Evolutionary conservation across 2,329 filamentous ascomycete genomes (phyloP), one percentile per base, ranked within the genome.

Genomic region (Clonostachys solani): DNA sequence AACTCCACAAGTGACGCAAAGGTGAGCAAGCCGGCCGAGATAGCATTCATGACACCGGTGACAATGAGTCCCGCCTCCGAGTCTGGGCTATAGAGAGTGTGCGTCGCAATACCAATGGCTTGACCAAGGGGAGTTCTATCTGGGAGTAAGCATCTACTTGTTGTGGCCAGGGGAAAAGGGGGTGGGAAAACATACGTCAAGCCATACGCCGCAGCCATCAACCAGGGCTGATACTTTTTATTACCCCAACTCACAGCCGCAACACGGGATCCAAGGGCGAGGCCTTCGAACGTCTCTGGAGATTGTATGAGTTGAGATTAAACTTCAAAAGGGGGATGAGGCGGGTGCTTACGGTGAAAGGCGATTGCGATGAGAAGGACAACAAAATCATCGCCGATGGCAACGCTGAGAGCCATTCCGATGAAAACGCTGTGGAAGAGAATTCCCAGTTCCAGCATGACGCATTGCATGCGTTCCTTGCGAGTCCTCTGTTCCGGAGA

Each of bases 391-490:
- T 84, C 83, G 1, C 87, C 87, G 1, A 86, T 86, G 4, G 87
- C 84, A 8, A 92, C 87, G 33, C 85, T 89, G 40, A 92, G 75
- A 5, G 88, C 86, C 86, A 92, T 91, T 50, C 88, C 88, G 54
- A 92, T 92, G 60, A 92, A 92, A 50, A 92, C 74, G 59, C 83
- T 87, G 56, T 67, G 65, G 47, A 67, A 67, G 41, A 67, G 56
- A 54, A 92, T 92, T 29, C 88, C 88, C 29, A 87, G 84, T 68
- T 92, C 88, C 15, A 92, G 77, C 47, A 92, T 75, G 49, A 92
- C 74, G 54, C 87, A 91, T 64, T 92, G 87, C 12, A 92, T 71
- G 54, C 90, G 78, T 55, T 86, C 78, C 48, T 84, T 80, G 57
- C 84, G 81, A 51, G 65, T 60, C 53, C 80, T 74, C 65, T 84